Evolutionary conservation across 176 grass and related monocot genomes (phyloP).

Genomic region (Aegilops sharonensis): DNA sequence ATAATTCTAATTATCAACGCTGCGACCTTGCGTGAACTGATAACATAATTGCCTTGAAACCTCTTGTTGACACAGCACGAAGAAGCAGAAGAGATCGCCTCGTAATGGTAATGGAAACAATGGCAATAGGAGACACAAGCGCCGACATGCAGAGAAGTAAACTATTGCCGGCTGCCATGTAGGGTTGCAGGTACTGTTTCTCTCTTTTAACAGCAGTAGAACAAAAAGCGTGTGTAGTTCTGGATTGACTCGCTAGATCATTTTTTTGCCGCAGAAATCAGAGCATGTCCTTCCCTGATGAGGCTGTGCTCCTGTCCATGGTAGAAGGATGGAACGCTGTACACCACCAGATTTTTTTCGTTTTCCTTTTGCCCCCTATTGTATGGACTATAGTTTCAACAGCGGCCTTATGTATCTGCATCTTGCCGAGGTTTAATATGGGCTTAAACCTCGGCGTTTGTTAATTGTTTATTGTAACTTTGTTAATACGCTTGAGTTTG

Average conservation of each 20-base stretch:
- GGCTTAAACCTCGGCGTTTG: conserved; percentile 25
- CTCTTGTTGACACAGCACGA: conserved; percentile 41
- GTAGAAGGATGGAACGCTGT: conserved; percentile 22
- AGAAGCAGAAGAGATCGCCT: conserved; percentile 51
- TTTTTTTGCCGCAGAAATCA: conserved; percentile 17
- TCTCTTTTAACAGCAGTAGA: background rate
- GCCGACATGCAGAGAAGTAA: conserved; percentile 70
- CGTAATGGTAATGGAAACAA: conserved; percentile 42
- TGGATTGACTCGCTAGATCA: background rate
- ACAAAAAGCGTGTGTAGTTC: background rate
- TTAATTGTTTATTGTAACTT: conserved; percentile 47
- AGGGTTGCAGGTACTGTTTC: conserved; percentile 20
- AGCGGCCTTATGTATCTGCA: conserved; percentile 45
- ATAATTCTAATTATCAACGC: background rate
- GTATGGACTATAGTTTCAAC: conserved; percentile 45
- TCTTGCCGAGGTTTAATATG: conserved; percentile 30
- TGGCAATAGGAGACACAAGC: conserved; percentile 68
- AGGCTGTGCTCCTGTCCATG: background rate
- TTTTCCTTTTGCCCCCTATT: background rate
- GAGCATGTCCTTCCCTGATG: background rate
- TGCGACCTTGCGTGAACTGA: background rate
- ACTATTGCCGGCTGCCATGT: background rate
- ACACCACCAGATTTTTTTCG: conserved; percentile 18
- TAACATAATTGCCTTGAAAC: background rate
- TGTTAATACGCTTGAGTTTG: conserved; percentile 19